phyloP scores from a whole-genome alignment of 108 stramenopile genomes.

The Nannochloropsis oceanica region DNA sequence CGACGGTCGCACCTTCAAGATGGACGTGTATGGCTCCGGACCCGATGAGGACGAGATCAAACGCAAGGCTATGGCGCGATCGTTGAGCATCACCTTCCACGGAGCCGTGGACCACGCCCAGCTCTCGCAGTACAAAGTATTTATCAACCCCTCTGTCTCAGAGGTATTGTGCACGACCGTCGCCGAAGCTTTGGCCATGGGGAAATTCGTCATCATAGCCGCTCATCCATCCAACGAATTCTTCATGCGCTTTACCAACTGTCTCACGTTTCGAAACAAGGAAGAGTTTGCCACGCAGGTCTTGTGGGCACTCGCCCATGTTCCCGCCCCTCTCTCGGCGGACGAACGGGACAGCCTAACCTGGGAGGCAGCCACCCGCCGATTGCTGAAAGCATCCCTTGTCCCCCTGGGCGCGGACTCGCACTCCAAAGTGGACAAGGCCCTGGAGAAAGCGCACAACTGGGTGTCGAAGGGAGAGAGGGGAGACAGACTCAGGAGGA shows the following conservation, averaged over 20 bases:
- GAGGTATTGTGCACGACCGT: conserved; percentile 87
- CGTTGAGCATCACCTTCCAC: conserved; percentile 37
- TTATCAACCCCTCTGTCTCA: conserved; percentile 67
- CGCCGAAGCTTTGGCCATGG: conserved; percentile 91
- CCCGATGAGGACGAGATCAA: conserved; percentile 32
- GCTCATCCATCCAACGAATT: conserved; percentile 71
- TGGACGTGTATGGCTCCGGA: conserved; percentile 40
- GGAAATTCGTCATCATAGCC: conserved; percentile 70
- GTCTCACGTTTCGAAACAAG: conserved; percentile 43
- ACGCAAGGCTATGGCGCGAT: neutral
- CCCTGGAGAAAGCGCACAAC: neutral
- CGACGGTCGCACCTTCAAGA: conserved; percentile 7
- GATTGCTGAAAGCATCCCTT: conserved; percentile 46
- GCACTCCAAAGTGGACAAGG: neutral
- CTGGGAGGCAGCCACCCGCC: conserved; percentile 86
- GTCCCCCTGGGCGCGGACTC: neutral
- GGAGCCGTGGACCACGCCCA: conserved; percentile 70
- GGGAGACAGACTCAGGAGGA: neutral
- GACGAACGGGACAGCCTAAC: conserved; percentile 49
- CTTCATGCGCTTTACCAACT: conserved; percentile 55
- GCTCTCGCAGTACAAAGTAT: conserved; percentile 59
- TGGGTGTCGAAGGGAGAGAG: neutral
- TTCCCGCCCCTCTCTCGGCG: conserved; percentile 54
- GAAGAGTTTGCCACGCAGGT: conserved; percentile 46
- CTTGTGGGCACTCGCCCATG: conserved; percentile 7